Evolutionary conservation across 1,284 basidiomycete genomes (phyloP).

Genomic region (Schizophyllum amplum): DNA sequence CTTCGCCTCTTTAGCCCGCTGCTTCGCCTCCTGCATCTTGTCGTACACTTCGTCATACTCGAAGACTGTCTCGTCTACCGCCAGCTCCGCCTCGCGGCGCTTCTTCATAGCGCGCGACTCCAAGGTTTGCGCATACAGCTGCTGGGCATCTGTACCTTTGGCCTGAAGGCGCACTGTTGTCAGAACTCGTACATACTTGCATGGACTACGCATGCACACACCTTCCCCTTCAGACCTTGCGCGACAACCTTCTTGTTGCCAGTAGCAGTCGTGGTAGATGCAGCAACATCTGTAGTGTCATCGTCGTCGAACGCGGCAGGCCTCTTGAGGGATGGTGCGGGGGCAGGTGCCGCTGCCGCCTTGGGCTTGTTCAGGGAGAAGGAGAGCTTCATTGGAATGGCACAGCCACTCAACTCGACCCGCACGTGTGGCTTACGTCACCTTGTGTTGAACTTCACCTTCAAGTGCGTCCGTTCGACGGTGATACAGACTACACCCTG

Average conservation of each 20-base stretch:
- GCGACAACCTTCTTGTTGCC: slow-evolving; percentile 34
- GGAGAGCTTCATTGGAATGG: slow-evolving; percentile 64
- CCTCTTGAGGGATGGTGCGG: slow-evolving; percentile 48
- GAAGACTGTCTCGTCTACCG: slow-evolving; percentile 79
- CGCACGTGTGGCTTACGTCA: no score
- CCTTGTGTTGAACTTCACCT: no score
- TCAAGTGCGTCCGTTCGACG: no score
- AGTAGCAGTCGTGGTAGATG: slow-evolving; percentile 27
- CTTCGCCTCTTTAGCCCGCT: slow-evolving; percentile 64
- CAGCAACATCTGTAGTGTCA: slow-evolving; percentile 41
- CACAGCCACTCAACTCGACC: neutral
- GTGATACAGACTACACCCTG: no score
- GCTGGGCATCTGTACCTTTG: neutral
- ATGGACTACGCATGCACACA: neutral
- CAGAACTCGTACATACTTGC: neutral
- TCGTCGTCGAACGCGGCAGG: slow-evolving; percentile 65
- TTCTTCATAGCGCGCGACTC: slow-evolving; percentile 55
- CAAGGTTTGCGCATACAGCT: slow-evolving; percentile 46
- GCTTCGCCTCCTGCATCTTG: slow-evolving; percentile 85
- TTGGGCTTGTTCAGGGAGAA: slow-evolving; percentile 65
- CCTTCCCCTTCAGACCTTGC: neutral
- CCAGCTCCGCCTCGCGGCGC: slow-evolving; percentile 68
- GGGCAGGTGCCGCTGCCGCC: slow-evolving; percentile 31
- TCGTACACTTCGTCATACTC: slow-evolving; percentile 98
- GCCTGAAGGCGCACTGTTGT: neutral